Conservation (phyloP, 2,329 filamentous ascomycete species). For the Fusarium sarcochroum region DNA sequence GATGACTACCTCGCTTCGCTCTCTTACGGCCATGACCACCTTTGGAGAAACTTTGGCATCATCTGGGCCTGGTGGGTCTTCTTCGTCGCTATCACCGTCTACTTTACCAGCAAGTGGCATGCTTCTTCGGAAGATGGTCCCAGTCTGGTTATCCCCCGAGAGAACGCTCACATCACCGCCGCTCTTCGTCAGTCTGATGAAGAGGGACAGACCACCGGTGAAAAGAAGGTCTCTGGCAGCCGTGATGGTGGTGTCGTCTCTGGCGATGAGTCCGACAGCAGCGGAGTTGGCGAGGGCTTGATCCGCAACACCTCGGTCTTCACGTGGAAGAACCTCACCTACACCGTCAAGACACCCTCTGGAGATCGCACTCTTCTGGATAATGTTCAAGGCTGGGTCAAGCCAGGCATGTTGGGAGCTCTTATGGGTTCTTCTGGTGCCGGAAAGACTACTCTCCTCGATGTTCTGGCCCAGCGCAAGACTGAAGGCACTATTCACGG, state of each 20-base stretch:
- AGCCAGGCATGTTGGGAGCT: constrained; percentile 82
- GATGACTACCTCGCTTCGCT: constrained; percentile 71
- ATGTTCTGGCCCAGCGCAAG: constrained; percentile 84
- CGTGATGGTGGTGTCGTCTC: constrained; percentile 31
- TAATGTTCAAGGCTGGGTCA: constrained; percentile 86
- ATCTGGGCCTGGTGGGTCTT: constrained; percentile 74
- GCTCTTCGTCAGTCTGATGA: constrained; percentile 59
- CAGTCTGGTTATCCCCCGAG: constrained; percentile 73
- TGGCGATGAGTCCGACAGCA: constrained; percentile 24
- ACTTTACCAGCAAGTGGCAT: constrained; percentile 70
- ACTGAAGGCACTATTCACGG: constrained; percentile 83
- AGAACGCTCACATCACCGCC: constrained; percentile 61
- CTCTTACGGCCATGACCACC: constrained; percentile 64
- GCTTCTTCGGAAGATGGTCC: constrained; percentile 65
- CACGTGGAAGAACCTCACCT: constrained; percentile 81
- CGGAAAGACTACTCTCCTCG: constrained; percentile 87
- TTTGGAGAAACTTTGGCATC: constrained; percentile 74
- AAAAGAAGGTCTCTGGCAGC: constrained; percentile 21
- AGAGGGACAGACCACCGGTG: constrained; percentile 58
- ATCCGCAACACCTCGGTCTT: constrained; percentile 77
- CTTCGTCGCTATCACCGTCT: constrained; percentile 70
- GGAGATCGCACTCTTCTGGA: constrained; percentile 80
- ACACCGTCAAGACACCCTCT: constrained; percentile 73
- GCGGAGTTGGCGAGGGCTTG: constrained; percentile 55
- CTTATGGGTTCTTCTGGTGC: constrained; percentile 88